Evolutionary conservation across 257 asterid species (phyloP).

Genomic region (Solanum chilense): DNA sequence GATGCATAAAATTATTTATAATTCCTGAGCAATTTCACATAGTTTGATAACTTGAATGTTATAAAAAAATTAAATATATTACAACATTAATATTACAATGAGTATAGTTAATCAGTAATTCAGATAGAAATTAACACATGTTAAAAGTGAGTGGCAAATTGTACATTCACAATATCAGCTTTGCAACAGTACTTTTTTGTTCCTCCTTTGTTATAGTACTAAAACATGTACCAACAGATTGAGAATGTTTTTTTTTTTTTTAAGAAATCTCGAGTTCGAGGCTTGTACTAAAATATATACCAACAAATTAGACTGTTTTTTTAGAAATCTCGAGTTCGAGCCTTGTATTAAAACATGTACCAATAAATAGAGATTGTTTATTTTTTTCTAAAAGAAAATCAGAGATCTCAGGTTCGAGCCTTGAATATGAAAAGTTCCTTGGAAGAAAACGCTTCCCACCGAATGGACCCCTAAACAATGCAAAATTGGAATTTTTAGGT

Average conservation of each 20-base stretch:
- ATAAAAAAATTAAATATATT: neutral
- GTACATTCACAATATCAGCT: neutral
- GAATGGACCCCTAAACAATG: neutral
- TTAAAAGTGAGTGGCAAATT: neutral
- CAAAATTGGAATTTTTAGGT: no score
- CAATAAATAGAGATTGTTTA: no score
- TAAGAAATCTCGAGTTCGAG: no score
- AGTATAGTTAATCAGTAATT: neutral
- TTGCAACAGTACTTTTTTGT: neutral
- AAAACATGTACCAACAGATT: neutral
- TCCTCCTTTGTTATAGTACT: neutral
- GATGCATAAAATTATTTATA: neutral
- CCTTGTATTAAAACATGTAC: no score
- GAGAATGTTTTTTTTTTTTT: neutral
- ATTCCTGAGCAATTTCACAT: neutral
- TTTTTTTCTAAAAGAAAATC: no score
- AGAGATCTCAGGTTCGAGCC: no score
- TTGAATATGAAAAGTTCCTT: neutral
- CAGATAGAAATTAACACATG: neutral
- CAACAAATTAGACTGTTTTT: no score
- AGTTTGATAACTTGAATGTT: neutral
- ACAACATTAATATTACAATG: neutral
- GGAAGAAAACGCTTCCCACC: neutral
- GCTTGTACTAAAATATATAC: fast-evolving
- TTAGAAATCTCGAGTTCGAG: no score